Percentiles rank a stretch among this genome's conserved stretches.
These are phyloP conservation scores for Citrus sinensis DNA, from an alignment of 345 rosid genomes.

Conservation along the genomic window DVS_A1.0 CM039169.1:22689001-22689500, in stretches of 20 bases:
- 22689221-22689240: neutral
- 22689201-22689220: neutral
- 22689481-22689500: slow-evolving; percentile 16
- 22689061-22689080: slow-evolving; percentile 4
- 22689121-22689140: too few species aligned
- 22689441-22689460: slow-evolving; percentile 23
- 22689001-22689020: neutral
- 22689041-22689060: neutral
- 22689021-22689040: neutral
- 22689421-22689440: slow-evolving; percentile 27
- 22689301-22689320: neutral
- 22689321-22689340: slow-evolving; percentile 18
- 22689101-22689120: neutral
- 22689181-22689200: neutral
- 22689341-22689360: slow-evolving; percentile 28
- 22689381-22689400: slow-evolving; percentile 30
- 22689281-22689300: neutral
- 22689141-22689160: too few species aligned
- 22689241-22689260: neutral
- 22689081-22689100: neutral
- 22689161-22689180: too few species aligned
- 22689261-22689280: neutral
- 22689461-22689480: slow-evolving; percentile 22
- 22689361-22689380: slow-evolving; percentile 33
- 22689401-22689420: slow-evolving; percentile 27